Evolutionary conservation across 352 stramenopile genomes (phyloP).

Genomic region (Phytophthora melonis): DNA sequence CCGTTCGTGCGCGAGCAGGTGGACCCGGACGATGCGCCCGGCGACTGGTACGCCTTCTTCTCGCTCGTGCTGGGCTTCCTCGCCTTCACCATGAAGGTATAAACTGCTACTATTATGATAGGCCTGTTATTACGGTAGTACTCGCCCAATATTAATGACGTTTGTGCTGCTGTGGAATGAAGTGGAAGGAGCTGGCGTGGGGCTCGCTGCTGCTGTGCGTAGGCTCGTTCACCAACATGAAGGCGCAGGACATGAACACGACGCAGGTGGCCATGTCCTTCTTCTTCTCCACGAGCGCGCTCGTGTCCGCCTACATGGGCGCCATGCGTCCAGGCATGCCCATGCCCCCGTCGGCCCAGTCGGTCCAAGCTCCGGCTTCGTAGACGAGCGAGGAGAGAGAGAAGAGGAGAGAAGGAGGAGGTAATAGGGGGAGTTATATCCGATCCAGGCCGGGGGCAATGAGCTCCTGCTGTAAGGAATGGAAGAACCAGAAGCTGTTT

Average conservation of each 20-base stretch:
- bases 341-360: slow-evolving; percentile 20
- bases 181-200: slow-evolving; percentile 79
- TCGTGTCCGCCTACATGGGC: slow-evolving; percentile 71
- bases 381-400: slow-evolving; percentile 16
- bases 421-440: not conserved
- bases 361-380: slow-evolving; percentile 25
- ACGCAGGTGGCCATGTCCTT: slow-evolving; percentile 79
- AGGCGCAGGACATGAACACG: slow-evolving; percentile 64
- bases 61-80: slow-evolving; percentile 67
- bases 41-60: slow-evolving; percentile 75
- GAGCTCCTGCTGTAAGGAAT: slow-evolving; percentile 32
- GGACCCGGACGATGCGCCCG: slow-evolving; percentile 43
- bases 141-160: too few relatives aligned
- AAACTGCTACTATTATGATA: not conserved
- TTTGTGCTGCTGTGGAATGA: not conserved
- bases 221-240: slow-evolving; percentile 73
- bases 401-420: not conserved
- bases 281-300: slow-evolving; percentile 76
- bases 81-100: slow-evolving; percentile 75
- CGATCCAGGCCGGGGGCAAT: not conserved
- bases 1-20: slow-evolving; percentile 72
- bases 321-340: slow-evolving; percentile 43
- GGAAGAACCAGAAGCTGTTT: slow-evolving; percentile 18
- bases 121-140: not conserved
- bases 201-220: slow-evolving; percentile 71